A percentile compares a stretch with the other conserved stretches of the same genome.
These are phyloP conservation scores for Piper betle DNA, from an alignment of 164 flowering plant genomes.

Conservation along the genomic window DNA sequence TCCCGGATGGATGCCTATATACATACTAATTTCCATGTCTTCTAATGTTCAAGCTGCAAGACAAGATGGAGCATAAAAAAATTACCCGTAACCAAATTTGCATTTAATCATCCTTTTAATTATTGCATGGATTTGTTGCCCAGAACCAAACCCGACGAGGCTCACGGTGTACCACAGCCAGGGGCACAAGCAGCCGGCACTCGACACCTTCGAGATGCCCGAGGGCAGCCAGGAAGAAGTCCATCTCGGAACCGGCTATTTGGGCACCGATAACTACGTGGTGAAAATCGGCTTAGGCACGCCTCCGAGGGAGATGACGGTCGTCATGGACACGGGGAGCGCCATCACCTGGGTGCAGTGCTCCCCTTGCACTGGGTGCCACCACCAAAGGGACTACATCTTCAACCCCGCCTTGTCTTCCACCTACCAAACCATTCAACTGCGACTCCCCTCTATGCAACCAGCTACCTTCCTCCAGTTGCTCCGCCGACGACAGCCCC, in stretches of 20 bases:
- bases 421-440: background rate
- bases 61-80: too few species aligned
- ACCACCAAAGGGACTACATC: background rate
- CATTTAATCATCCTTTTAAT: too few species aligned
- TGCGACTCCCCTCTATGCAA: background rate
- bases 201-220: background rate
- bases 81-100: too few species aligned
- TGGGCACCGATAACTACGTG: background rate
- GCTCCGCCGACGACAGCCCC: background rate
- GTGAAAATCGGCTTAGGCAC: conserved; percentile 3
- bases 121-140: background rate
- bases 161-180: background rate
- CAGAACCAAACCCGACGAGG: background rate
- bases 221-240: background rate
- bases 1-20: too few species aligned
- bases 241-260: background rate
- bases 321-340: conserved; percentile 7
- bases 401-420: background rate
- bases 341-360: conserved; percentile 5
- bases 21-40: too few species aligned
- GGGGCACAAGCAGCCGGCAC: background rate
- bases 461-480: background rate
- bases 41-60: too few species aligned
- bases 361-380: background rate
- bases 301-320: background rate